These are phyloP conservation scores for Trichomonas gallinae DNA, from an alignment of 208 protist species.

Conservation along the genomic window DNA sequence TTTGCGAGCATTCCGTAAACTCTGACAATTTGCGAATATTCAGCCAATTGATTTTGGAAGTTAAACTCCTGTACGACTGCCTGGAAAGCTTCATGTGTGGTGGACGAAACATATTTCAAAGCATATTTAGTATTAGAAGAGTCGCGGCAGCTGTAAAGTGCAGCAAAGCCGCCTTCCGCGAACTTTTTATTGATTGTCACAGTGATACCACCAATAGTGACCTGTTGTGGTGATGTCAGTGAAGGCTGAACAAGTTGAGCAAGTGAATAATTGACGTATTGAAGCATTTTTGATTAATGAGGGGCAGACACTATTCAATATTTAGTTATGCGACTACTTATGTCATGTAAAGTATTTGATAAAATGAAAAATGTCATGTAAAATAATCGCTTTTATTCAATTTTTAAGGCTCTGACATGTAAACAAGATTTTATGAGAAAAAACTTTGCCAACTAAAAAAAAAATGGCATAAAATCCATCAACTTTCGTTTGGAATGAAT, in stretches of 20 bases:
- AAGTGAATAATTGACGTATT: neutral
- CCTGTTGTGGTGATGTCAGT: neutral
- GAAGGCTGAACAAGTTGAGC: neutral
- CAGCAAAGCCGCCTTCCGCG: neutral
- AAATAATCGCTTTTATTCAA: too few species aligned
- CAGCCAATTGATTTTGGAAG: neutral
- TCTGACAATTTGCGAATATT: neutral
- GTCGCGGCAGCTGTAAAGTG: neutral
- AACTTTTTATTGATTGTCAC: neutral
- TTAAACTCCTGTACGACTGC: neutral
- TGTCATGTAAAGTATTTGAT: too few species aligned
- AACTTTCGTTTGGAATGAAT: too few species aligned
- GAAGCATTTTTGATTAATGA: neutral
- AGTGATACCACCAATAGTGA: neutral
- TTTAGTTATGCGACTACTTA: too few species aligned
- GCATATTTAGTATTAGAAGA: neutral
- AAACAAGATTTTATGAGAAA: too few species aligned
- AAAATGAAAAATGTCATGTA: too few species aligned
- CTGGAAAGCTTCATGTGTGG: neutral
- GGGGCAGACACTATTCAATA: too few species aligned
- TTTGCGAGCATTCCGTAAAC: conserved; percentile 15
- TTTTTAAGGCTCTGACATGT: too few species aligned
- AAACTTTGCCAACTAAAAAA: too few species aligned
- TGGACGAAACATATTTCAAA: neutral
- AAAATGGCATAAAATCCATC: too few species aligned